phyloP scores from a whole-genome alignment of 768 basidiomycete species.

The Candolleomyces aberdarensis region DNA sequence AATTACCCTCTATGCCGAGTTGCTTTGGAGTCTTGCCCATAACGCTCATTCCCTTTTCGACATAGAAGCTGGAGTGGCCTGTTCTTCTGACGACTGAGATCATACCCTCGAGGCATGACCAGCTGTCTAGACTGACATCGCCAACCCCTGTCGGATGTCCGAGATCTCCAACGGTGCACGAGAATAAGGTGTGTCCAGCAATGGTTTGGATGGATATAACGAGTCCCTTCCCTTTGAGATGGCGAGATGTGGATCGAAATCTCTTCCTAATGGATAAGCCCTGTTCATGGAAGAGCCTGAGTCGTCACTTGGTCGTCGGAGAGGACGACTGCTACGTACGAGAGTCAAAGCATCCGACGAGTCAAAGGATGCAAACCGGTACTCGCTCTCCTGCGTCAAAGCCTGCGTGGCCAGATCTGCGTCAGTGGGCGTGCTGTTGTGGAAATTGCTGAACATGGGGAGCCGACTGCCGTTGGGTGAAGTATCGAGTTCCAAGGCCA shows the following conservation, averaged over 20 bases:
- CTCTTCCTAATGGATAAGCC: constrained; percentile 79
- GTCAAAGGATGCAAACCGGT: constrained; percentile 71
- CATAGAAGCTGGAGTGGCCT: constrained; percentile 82
- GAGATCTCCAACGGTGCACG: constrained; percentile 82
- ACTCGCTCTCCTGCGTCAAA: constrained; percentile 64
- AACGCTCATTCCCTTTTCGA: constrained; percentile 83
- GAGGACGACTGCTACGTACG: constrained; percentile 26
- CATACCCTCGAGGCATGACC: constrained; percentile 78
- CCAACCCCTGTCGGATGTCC: constrained; percentile 63
- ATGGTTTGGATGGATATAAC: constrained; percentile 79
- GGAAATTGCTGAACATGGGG: constrained; percentile 62
- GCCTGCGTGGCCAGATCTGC: constrained; percentile 71
- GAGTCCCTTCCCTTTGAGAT: constrained; percentile 75
- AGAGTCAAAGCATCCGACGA: constrained; percentile 80
- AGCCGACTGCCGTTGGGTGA: too few species aligned
- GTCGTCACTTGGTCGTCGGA: not conserved
- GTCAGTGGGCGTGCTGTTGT: constrained; percentile 62
- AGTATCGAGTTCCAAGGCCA: not conserved
- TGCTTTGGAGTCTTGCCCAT: constrained; percentile 77
- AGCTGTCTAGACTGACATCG: constrained; percentile 79
- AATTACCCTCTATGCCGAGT: constrained; percentile 64
- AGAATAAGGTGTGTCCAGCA: constrained; percentile 74
- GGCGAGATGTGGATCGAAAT: constrained; percentile 70
- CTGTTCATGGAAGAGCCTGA: constrained; percentile 18
- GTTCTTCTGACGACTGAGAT: constrained; percentile 74